A percentile compares a stretch with the other conserved stretches of the same genome.
These are phyloP conservation scores for Camelina hispida DNA, from an alignment of 345 rosid genomes.

Conservation along the genomic window DNA sequence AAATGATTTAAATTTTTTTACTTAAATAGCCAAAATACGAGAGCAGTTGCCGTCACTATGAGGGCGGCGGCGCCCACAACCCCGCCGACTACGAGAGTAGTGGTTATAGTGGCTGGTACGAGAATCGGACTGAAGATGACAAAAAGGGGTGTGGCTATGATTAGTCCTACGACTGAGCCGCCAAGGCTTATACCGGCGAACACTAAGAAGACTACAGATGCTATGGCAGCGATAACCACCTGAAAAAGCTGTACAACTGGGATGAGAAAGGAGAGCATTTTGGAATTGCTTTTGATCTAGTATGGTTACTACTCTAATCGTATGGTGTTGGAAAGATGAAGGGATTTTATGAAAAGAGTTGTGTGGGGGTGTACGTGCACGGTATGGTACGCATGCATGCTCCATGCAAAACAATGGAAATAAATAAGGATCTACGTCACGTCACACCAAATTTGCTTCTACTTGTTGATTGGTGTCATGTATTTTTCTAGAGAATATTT, in stretches of 20 bases:
- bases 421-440: conserved; percentile 21
- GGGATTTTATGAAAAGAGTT: conserved; percentile 13
- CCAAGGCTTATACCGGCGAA: conserved; percentile 64
- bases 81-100: conserved; percentile 50
- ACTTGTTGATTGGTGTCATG: background rate
- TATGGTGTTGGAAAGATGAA: background rate
- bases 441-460: conserved; percentile 23
- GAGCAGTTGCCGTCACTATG: conserved; percentile 57
- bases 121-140: conserved; percentile 84
- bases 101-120: conserved; percentile 68
- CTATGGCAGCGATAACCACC: conserved; percentile 50
- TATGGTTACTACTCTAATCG: conserved; percentile 1
- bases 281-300: background rate
- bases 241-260: conserved; percentile 24
- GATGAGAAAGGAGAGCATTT: conserved; percentile 27
- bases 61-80: conserved; percentile 59
- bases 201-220: conserved; percentile 62
- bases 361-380: conserved; percentile 22
- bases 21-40: conserved; percentile 72
- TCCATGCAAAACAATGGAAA: conserved; percentile 16
- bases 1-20: conserved; percentile 10
- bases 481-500: background rate
- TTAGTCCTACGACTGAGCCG: conserved; percentile 63
- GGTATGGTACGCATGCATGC: conserved; percentile 9
- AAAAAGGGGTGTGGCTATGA: conserved; percentile 69